Conservation (phyloP, 352 stramenopile species). For the Globisporangium takayamanum region DNA sequence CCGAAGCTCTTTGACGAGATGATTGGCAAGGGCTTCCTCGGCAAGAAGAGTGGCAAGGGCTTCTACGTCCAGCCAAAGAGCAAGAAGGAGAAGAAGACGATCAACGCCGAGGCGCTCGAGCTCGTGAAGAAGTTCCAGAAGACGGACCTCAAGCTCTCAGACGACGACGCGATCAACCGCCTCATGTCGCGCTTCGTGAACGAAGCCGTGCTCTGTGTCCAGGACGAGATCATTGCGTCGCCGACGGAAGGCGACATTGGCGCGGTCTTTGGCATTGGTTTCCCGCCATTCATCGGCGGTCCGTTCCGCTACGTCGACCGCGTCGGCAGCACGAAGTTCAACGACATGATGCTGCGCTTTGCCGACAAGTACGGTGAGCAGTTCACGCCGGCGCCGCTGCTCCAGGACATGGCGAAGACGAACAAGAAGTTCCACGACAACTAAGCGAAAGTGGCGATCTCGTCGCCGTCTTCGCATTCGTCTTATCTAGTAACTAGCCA, state of each 20-base stretch:
- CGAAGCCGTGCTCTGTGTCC: slow-evolving; percentile 95
- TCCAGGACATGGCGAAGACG: slow-evolving; percentile 95
- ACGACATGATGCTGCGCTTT: slow-evolving; percentile 95
- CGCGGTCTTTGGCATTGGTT: slow-evolving; percentile 98
- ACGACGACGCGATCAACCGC: slow-evolving; percentile 90
- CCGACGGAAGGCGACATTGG: slow-evolving; percentile 97
- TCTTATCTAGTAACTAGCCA: background rate
- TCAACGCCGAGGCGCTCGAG: slow-evolving; percentile 85
- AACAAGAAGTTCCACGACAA: slow-evolving; percentile 97
- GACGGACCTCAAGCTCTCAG: slow-evolving; percentile 66
- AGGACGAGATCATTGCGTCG: slow-evolving; percentile 96
- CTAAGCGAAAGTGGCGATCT: slow-evolving; percentile 16
- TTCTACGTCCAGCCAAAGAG: slow-evolving; percentile 95
- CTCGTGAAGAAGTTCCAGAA: slow-evolving; percentile 82
- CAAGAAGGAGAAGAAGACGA: slow-evolving; percentile 88
- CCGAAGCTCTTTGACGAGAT: slow-evolving; percentile 92
- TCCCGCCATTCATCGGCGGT: slow-evolving; percentile 96
- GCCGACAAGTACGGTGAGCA: slow-evolving; percentile 94
- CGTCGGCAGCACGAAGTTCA: slow-evolving; percentile 90
- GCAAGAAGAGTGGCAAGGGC: slow-evolving; percentile 96
- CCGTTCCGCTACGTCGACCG: slow-evolving; percentile 96
- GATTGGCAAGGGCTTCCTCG: slow-evolving; percentile 93
- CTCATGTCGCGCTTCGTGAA: slow-evolving; percentile 96
- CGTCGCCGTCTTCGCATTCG: slow-evolving; percentile 1
- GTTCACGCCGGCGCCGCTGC: slow-evolving; percentile 93